Conservation (phyloP, 1,284 basidiomycete genomes). For the Taiwanofungus camphoratus region DNA sequence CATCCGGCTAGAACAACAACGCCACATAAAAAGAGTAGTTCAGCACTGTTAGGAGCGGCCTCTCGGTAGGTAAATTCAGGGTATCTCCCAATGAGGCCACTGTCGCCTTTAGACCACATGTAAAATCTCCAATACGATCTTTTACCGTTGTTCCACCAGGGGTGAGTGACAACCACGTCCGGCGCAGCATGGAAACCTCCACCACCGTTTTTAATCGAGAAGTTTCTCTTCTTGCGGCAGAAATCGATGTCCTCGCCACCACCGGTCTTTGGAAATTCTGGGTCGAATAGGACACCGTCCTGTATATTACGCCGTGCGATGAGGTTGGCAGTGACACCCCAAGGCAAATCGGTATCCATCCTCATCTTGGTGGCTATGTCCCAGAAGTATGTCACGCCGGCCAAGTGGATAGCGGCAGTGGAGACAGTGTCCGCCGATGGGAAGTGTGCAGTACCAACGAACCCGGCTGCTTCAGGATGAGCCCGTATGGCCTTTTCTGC, state of each 20-base stretch:
- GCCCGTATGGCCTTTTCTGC: constrained; percentile 42
- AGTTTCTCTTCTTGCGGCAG: constrained; percentile 43
- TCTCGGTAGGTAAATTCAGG: constrained; percentile 43
- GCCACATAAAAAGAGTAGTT: constrained; percentile 33
- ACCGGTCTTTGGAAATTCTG: constrained; percentile 53
- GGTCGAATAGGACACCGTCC: constrained; percentile 41
- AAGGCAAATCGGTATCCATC: constrained; percentile 40
- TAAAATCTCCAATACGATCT: constrained; percentile 51
- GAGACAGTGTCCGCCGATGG: constrained; percentile 43
- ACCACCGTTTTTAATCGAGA: constrained; percentile 29
- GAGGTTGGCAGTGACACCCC: constrained; percentile 60
- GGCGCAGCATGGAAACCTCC: constrained; percentile 46
- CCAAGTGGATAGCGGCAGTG: constrained; percentile 48
- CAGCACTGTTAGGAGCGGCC: constrained; percentile 44
- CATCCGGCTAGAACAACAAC: constrained; percentile 12
- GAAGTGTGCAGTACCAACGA: constrained; percentile 47
- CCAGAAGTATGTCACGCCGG: constrained; percentile 58
- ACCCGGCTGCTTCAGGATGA: constrained; percentile 44
- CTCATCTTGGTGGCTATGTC: constrained; percentile 48
- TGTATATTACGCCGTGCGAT: constrained; percentile 40
- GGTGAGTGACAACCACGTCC: constrained; percentile 42
- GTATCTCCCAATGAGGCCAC: constrained; percentile 41
- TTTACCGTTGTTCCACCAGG: constrained; percentile 49
- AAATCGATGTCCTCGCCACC: constrained; percentile 63
- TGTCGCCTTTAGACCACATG: constrained; percentile 56